Percentiles rank a stretch among this genome's conserved stretches.
phyloP scores from a whole-genome alignment of 805 yeast species.

The Wickerhamiella kazuoi region DNA sequence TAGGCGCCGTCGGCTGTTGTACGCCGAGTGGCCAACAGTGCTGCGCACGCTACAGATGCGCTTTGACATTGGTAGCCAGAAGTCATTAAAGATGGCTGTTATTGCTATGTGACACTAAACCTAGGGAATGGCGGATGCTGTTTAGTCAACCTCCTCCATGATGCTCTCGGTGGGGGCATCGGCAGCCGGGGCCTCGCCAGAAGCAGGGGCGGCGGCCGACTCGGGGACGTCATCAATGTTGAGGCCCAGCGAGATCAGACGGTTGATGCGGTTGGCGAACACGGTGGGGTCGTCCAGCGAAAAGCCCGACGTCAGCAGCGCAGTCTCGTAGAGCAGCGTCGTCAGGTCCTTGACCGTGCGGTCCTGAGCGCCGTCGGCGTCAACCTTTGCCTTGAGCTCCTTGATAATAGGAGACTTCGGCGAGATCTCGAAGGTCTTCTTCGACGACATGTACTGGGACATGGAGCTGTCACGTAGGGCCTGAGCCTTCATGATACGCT shows the following conservation, averaged over 20 bases:
- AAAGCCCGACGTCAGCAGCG: slow-evolving; percentile 96
- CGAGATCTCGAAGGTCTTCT: slow-evolving; percentile 97
- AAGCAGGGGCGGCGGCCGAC: slow-evolving; percentile 25
- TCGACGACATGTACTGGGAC: slow-evolving; percentile 99
- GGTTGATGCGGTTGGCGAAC: slow-evolving; percentile 94
- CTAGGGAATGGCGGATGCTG: no score
- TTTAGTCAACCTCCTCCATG: slow-evolving; percentile 2
- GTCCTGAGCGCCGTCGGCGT: slow-evolving; percentile 93
- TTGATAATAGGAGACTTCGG: slow-evolving; percentile 89
- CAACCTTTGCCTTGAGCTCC: slow-evolving; percentile 94
- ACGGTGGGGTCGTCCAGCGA: slow-evolving; percentile 96
- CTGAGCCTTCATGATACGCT: slow-evolving; percentile 99
- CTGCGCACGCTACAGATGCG: no score
- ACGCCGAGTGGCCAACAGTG: no score
- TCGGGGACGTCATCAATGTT: slow-evolving; percentile 81
- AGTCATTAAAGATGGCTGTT: no score
- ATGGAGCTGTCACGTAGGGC: slow-evolving; percentile 96
- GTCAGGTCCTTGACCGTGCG: slow-evolving; percentile 97
- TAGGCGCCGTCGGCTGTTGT: no score
- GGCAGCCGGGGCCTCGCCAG: slow-evolving; percentile 19
- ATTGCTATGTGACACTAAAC: no score
- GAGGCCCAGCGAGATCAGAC: slow-evolving; percentile 93
- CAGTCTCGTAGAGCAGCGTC: slow-evolving; percentile 90
- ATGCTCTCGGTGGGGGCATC: slow-evolving; percentile 2
- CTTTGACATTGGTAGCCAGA: no score